Evolutionary conservation across 768 basidiomycete genomes (phyloP).

Genomic region (Lactarius vividus): DNA sequence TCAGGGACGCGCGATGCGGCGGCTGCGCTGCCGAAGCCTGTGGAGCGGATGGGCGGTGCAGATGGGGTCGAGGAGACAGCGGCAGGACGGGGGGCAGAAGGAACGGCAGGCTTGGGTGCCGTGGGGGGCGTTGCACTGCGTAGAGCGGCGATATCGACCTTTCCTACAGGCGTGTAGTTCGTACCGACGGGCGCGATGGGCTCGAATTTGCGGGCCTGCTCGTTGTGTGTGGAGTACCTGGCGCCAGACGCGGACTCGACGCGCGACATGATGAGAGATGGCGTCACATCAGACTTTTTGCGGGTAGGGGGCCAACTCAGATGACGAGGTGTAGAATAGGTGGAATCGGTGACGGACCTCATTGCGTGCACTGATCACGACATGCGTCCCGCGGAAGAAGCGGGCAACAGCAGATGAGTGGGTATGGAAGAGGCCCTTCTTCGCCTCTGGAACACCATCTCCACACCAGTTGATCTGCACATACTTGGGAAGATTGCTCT

Average conservation of each 20-base stretch:
- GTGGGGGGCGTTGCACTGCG: conserved; percentile 32
- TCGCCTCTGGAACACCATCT: conserved; percentile 88
- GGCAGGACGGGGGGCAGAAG: conserved; percentile 43
- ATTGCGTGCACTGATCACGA: conserved; percentile 82
- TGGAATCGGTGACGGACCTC: conserved; percentile 50
- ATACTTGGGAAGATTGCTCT: conserved; percentile 86
- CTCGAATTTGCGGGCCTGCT: conserved; percentile 66
- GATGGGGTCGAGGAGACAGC: conserved; percentile 45
- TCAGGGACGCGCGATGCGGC: conserved; percentile 41
- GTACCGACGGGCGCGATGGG: conserved; percentile 83
- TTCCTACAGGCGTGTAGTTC: conserved; percentile 72
- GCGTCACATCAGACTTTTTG: conserved; percentile 71
- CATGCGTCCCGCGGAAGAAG: conserved; percentile 81
- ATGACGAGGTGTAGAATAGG: background rate
- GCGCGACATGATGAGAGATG: conserved; percentile 76
- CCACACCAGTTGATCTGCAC: conserved; percentile 98
- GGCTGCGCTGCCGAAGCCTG: conserved; percentile 35
- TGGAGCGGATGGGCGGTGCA: conserved; percentile 29
- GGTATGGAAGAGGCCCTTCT: conserved; percentile 90
- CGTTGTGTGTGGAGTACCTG: conserved; percentile 82
- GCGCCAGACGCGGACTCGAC: conserved; percentile 90
- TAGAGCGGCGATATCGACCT: conserved; percentile 62
- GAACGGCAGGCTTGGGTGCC: conserved; percentile 24
- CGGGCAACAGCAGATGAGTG: conserved; percentile 78
- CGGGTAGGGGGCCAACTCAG: background rate